Evolutionary conservation across 352 stramenopile genomes (phyloP).

Genomic region (Thalassiosira sp.): DNA sequence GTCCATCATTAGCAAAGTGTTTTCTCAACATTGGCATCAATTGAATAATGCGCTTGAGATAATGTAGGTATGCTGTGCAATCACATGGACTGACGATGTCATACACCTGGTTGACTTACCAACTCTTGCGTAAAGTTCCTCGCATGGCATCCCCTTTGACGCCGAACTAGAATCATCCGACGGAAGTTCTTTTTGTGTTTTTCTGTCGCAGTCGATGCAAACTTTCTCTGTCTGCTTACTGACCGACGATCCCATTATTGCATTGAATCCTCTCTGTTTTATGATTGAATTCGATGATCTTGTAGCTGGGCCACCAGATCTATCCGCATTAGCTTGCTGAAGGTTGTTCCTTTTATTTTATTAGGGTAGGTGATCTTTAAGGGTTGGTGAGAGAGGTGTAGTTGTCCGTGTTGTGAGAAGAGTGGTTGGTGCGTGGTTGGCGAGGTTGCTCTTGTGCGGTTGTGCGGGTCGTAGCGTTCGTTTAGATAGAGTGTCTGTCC

Average conservation of each 20-base stretch:
- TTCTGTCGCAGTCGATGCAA: conserved; percentile 50
- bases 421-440: no score
- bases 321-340: no score
- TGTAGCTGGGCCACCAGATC: no score
- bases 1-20: background rate
- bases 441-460: no score
- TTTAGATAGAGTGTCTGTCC: no score
- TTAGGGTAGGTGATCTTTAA: no score
- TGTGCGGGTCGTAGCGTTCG: no score
- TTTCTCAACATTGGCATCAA: background rate
- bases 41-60: background rate
- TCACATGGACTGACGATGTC: background rate
- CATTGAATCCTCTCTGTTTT: no score
- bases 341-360: no score
- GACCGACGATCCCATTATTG: conserved; percentile 31
- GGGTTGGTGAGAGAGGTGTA: no score
- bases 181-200: conserved; percentile 46
- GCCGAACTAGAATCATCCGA: conserved; percentile 30
- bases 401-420: no score
- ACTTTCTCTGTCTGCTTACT: conserved; percentile 26
- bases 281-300: no score
- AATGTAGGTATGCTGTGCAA: conserved; percentile 10
- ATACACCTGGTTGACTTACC: conserved; percentile 6
- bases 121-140: conserved; percentile 25
- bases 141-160: conserved; percentile 31